Percentiles rank a stretch among this genome's conserved stretches.
Evolutionary conservation across 2,329 filamentous ascomycete species (phyloP).

Genomic region (Calonectria ilicicola): DNA sequence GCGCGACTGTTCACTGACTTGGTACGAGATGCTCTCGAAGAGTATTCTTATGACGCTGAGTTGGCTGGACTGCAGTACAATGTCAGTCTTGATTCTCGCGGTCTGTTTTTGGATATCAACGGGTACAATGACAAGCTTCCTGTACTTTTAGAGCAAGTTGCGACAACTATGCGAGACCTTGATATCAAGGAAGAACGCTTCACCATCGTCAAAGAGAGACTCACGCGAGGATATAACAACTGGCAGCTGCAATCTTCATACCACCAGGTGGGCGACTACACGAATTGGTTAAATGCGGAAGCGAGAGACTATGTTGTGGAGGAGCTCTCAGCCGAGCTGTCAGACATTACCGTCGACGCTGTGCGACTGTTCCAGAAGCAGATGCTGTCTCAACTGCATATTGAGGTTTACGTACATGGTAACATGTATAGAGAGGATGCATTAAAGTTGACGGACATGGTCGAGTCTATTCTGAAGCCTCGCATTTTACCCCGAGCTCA

Average conservation of each 20-base stretch:
- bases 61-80: constrained; percentile 89
- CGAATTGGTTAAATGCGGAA: constrained; percentile 79
- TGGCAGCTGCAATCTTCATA: constrained; percentile 91
- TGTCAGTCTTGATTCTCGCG: constrained; percentile 78
- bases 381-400: constrained; percentile 83
- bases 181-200: constrained; percentile 90
- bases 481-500: constrained; percentile 80
- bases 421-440: constrained; percentile 97
- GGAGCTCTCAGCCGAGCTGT: constrained; percentile 82
- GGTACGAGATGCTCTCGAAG: constrained; percentile 87
- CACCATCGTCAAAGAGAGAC: constrained; percentile 88
- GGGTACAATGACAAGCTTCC: constrained; percentile 98
- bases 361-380: constrained; percentile 84
- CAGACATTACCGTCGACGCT: constrained; percentile 78
- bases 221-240: constrained; percentile 83
- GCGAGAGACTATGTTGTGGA: constrained; percentile 82
- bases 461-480: constrained; percentile 83
- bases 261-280: constrained; percentile 86
- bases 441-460: constrained; percentile 83
- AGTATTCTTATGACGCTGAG: constrained; percentile 97
- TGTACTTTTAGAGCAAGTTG: constrained; percentile 89
- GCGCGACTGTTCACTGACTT: constrained; percentile 85
- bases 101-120: constrained; percentile 81
- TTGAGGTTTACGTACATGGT: constrained; percentile 90
- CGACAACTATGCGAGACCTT: constrained; percentile 85